Percentiles rank a stretch among this genome's conserved stretches.
phyloP scores from a whole-genome alignment of 345 rosid species.

The Citrus glauca region DNA sequence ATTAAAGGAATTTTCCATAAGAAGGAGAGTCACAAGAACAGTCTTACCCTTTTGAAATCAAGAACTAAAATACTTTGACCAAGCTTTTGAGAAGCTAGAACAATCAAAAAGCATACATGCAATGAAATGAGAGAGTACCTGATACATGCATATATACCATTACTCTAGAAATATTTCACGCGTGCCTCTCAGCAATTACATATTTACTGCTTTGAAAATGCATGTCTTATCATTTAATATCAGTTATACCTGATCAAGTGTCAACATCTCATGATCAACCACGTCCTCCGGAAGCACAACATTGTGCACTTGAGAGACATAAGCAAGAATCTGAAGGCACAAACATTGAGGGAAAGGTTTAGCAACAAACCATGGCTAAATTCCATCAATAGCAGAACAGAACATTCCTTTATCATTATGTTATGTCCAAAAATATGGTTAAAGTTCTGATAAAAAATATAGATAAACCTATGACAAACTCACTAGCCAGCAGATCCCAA shows the following conservation, averaged over 20 bases:
- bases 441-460: background rate
- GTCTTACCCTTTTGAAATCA: background rate
- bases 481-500: background rate
- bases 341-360: background rate
- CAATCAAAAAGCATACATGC: background rate
- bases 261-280: constrained; percentile 60
- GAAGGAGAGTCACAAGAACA: background rate
- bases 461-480: background rate
- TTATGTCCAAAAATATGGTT: background rate
- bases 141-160: background rate
- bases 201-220: background rate
- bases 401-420: background rate
- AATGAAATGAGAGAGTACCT: background rate
- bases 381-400: background rate
- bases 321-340: constrained; percentile 72
- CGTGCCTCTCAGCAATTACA: background rate
- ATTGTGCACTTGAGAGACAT: constrained; percentile 89
- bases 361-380: background rate
- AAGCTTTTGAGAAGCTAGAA: background rate
- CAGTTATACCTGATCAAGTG: constrained; percentile 70
- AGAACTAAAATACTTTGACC: background rate
- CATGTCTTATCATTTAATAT: background rate
- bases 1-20: background rate
- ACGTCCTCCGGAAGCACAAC: constrained; percentile 74
- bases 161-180: background rate